phyloP scores from a whole-genome alignment of 805 yeast genomes.

The Lachancea nothofagi region DNA sequence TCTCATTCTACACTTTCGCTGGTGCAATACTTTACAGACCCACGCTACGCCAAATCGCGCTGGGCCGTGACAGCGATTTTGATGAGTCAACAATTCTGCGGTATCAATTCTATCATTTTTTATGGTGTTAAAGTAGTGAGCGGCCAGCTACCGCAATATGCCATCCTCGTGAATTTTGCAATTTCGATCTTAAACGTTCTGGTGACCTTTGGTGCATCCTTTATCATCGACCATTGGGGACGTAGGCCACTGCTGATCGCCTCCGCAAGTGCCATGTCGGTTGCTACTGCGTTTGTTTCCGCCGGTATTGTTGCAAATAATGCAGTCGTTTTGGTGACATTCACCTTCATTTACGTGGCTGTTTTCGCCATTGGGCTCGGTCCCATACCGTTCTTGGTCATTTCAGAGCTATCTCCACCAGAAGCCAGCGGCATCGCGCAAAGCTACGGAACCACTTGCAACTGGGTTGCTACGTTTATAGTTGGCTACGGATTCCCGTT shows the following conservation, averaged over 20 bases:
- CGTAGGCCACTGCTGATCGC: conserved; percentile 63
- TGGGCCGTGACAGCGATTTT: conserved; percentile 65
- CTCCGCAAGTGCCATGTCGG: conserved; percentile 65
- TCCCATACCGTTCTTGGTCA: conserved; percentile 87
- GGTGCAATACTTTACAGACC: conserved; percentile 43
- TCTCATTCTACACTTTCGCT: conserved; percentile 23
- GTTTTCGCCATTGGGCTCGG: conserved; percentile 91
- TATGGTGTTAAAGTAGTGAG: conserved; percentile 85
- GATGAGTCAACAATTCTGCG: conserved; percentile 85
- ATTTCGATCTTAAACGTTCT: conserved; percentile 71
- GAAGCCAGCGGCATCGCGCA: conserved; percentile 83
- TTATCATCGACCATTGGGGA: conserved; percentile 69
- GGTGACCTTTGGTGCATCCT: conserved; percentile 69
- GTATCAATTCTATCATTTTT: conserved; percentile 87
- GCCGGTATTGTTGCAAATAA: conserved; percentile 50
- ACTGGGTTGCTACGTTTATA: conserved; percentile 84
- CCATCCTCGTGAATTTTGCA: conserved; percentile 66
- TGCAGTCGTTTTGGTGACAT: conserved; percentile 48
- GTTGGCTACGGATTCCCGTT: conserved; percentile 81
- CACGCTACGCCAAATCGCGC: conserved; percentile 52
- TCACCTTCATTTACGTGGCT: conserved; percentile 69
- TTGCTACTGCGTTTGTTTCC: conserved; percentile 58
- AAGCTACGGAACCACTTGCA: conserved; percentile 84
- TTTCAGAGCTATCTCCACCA: conserved; percentile 81
- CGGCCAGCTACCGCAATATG: conserved; percentile 62